Conservation (phyloP, 2,329 filamentous ascomycete species). For the Pyricularia grisea region DNA sequence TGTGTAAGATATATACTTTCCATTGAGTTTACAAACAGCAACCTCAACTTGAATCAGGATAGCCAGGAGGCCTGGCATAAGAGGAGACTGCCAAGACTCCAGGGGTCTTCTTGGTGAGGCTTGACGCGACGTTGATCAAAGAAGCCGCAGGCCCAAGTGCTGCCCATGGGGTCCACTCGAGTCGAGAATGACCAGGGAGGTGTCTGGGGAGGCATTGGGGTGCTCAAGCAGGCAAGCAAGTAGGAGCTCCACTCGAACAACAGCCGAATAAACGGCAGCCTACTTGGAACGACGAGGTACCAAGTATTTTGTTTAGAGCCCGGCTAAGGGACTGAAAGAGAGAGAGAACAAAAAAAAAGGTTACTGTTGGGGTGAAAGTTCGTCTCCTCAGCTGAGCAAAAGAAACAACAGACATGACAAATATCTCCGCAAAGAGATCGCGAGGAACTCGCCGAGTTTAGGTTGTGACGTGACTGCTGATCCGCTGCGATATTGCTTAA, state of each 20-base stretch:
- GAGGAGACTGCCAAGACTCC: conserved; percentile 5
- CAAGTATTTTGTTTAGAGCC: neutral
- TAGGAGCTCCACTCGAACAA: neutral
- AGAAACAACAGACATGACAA: neutral
- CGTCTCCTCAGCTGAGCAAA: neutral
- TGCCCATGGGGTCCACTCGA: neutral
- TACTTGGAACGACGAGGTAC: neutral
- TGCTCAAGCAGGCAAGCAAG: neutral
- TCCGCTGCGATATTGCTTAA: neutral
- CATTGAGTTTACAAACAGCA: neutral
- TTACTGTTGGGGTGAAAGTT: neutral
- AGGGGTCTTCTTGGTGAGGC: neutral
- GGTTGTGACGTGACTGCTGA: neutral
- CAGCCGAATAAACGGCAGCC: neutral
- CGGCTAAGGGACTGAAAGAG: neutral
- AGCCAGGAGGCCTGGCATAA: conserved; percentile 1
- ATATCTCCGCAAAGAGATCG: neutral
- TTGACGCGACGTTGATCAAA: neutral
- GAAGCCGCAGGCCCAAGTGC: neutral
- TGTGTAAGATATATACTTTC: conserved; percentile 3
- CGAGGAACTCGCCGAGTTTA: neutral
- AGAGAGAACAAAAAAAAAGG: neutral
- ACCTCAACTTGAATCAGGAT: neutral
- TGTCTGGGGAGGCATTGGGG: neutral
- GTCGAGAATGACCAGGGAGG: neutral